Base-by-base conservation (phyloP, 2,329 filamentous ascomycete genomes). In the Dactylonectria estremocensis region DNA sequence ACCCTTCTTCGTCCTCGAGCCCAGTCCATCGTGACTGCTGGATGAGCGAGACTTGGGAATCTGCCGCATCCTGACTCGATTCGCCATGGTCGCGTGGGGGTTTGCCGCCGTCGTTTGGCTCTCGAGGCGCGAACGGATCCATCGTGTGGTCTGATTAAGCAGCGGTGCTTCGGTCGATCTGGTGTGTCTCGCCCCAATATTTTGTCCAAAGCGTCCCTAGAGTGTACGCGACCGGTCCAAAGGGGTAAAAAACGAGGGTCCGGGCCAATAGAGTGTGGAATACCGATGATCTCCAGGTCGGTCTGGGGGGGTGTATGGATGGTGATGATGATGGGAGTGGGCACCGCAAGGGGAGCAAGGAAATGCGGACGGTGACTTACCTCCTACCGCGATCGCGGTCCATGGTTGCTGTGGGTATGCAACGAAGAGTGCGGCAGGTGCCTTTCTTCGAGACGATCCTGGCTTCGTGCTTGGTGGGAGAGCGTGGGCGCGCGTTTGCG, bases 321-420 rank as follows among this genome's bases (percentile, higher is more conserved):
- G 22, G 18, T 10, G 31, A 46, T 52, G 67, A 58, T 59, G 58
- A 68, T 64, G 52, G 54, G 53, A 46, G 52, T 14, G 61, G 13
- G 22, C 31, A 54, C 28, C 52, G 61, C 37, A 60, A 60, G 22
- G 33, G 56, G 53, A 48, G 45, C 45, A 28, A 71, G 66, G 22
- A 48, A 62, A 68, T 49, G 28, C 33, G 31, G 28, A 35, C n/a
- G 33, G 50, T 37, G 10, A 68, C 78, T 76, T 69, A 83, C 81
- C 80, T 80, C 56, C 81, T 72, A 67, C 80, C 80, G 63, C 81
- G 78, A 67, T 82, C 81, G 58, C 80, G 80, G 66, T 82, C 79
- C 80, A 82, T 81, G 11, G 40, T 70, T 63, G 56, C 57, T 61
- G 18, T 62, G 18, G 37, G 18, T 58, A 24, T 50, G 40, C 43